phyloP scores from a whole-genome alignment of 441 rosid species.

The Adansonia rubrostipa region DNA sequence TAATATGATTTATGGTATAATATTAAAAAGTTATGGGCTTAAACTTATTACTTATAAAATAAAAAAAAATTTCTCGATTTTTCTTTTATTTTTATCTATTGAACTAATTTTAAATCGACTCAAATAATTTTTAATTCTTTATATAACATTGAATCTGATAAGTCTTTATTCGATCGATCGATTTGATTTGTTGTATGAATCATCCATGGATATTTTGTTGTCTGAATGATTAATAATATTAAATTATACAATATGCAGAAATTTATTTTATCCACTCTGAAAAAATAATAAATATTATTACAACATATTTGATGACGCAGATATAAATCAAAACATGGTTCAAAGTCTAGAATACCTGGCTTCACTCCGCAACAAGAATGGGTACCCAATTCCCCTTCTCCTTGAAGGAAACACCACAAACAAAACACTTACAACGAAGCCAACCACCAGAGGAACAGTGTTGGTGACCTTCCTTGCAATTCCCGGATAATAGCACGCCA shows the following conservation, averaged over 20 bases:
- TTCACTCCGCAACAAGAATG: constrained; percentile 42
- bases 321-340: not conserved
- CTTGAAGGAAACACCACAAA: constrained; percentile 50
- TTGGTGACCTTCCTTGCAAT: constrained; percentile 47
- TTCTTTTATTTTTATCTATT: no score
- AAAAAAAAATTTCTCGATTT: no score
- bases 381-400: constrained; percentile 52
- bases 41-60: no score
- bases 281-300: not conserved
- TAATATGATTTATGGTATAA: no score
- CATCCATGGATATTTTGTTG: no score
- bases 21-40: no score
- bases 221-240: not conserved
- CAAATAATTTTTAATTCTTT: no score
- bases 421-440: constrained; percentile 43
- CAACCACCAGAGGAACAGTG: constrained; percentile 42
- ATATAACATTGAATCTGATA: no score
- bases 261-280: not conserved
- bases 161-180: no score
- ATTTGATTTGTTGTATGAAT: no score
- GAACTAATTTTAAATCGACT: no score
- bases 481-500: constrained; percentile 47
- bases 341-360: constrained; percentile 38
- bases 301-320: not conserved
- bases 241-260: not conserved